Percentiles rank a stretch among this genome's conserved stretches.
Conservation (phyloP, 352 stramenopile genomes). For the Stephanocyclus meneghinianus region DNA sequence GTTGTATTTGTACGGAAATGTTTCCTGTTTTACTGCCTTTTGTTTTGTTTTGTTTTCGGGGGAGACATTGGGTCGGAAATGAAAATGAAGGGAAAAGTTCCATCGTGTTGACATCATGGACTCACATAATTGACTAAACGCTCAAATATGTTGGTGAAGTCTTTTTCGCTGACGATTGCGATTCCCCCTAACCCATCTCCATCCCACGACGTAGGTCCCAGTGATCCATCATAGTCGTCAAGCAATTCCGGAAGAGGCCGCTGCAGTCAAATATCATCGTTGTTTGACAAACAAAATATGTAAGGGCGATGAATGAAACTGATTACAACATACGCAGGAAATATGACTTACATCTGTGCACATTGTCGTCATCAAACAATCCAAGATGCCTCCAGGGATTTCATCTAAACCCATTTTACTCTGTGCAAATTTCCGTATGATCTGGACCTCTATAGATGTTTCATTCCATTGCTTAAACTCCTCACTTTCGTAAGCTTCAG, state of each 20-base stretch:
- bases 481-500: conserved; percentile 48
- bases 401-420: conserved; percentile 39
- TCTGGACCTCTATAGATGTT: conserved; percentile 36
- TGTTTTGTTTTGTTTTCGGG: background rate
- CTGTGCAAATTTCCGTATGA: conserved; percentile 42
- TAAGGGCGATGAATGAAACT: background rate
- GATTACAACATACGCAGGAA: background rate
- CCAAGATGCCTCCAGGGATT: conserved; percentile 37
- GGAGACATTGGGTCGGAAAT: conserved; percentile 5
- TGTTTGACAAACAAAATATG: background rate
- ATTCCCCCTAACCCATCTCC: conserved; percentile 1
- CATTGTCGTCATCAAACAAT: conserved; percentile 82
- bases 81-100: background rate
- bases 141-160: conserved; percentile 37
- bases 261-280: background rate
- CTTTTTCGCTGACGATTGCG: conserved; percentile 13
- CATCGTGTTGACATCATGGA: background rate
- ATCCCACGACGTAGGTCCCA: conserved; percentile 33
- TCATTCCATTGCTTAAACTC: conserved; percentile 59
- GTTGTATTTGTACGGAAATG: conserved; percentile 55
- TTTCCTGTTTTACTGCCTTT: conserved; percentile 39
- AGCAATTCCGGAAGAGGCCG: conserved; percentile 53
- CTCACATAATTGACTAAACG: conserved; percentile 40
- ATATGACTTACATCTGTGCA: conserved; percentile 60
- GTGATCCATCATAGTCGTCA: conserved; percentile 65